A percentile compares a stretch with the other conserved stretches of the same genome.
Evolutionary conservation across 177 flowering plant genomes (phyloP).

Genomic region (Tripterygium wilfordii): DNA sequence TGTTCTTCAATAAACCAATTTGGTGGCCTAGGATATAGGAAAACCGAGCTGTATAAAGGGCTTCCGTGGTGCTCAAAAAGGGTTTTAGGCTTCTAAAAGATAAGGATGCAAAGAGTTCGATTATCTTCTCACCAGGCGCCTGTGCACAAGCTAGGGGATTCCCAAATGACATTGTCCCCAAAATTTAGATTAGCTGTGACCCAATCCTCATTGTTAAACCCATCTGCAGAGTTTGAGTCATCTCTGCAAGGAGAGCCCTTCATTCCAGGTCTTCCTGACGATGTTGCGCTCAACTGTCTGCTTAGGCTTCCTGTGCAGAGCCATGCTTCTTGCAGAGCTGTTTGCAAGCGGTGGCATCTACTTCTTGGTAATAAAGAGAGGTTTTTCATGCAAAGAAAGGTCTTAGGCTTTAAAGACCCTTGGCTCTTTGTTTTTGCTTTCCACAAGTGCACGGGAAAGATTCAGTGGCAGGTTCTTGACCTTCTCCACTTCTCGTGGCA

Average conservation of each 20-base stretch:
- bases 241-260: conserved; percentile 31
- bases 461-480: conserved; percentile 60
- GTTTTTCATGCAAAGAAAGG: conserved; percentile 37
- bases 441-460: conserved; percentile 35
- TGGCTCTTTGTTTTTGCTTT: conserved; percentile 45
- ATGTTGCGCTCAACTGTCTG: conserved; percentile 45
- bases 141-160: conserved; percentile 73
- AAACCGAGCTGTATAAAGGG: too few relatives aligned
- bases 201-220: conserved; percentile 27
- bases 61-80: too few relatives aligned
- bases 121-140: conserved; percentile 64
- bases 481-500: conserved; percentile 46
- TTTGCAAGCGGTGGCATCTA: conserved; percentile 46
- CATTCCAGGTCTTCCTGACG: conserved; percentile 58
- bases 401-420: conserved; percentile 49
- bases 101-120: conserved; percentile 63
- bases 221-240: conserved; percentile 34
- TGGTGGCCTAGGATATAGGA: background rate
- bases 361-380: conserved; percentile 28
- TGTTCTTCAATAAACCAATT: background rate
- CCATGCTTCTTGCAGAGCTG: conserved; percentile 32
- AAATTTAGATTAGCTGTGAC: conserved; percentile 54
- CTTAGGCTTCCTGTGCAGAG: conserved; percentile 43
- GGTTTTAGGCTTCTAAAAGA: background rate
- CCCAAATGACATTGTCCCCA: conserved; percentile 68